Percentiles rank a stretch among this genome's conserved stretches.
These are phyloP conservation scores for Clarireedia homoeocarpa DNA, from an alignment of 2,329 filamentous ascomycete genomes.

Conservation along the genomic window DNA sequence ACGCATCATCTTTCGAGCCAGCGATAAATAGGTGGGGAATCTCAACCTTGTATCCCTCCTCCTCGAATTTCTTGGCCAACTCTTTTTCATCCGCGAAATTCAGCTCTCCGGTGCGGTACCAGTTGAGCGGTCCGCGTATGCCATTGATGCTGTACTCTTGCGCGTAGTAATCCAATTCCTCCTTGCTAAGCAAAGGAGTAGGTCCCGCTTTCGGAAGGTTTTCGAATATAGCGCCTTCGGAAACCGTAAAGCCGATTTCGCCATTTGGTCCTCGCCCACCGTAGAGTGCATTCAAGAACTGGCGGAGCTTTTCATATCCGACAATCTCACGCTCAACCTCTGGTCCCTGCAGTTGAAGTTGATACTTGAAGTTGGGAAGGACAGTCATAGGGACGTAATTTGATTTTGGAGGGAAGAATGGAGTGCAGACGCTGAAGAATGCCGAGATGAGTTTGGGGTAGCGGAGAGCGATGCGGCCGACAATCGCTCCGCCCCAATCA, in stretches of 20 bases:
- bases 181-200: constrained; percentile 52
- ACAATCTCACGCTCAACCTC: constrained; percentile 53
- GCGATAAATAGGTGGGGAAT: constrained; percentile 68
- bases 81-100: constrained; percentile 70
- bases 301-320: constrained; percentile 53
- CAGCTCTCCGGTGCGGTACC: constrained; percentile 69
- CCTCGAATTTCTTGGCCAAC: constrained; percentile 52
- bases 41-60: constrained; percentile 44
- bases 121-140: constrained; percentile 74
- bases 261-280: constrained; percentile 53
- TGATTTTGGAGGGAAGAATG: constrained; percentile 51
- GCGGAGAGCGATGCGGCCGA: constrained; percentile 68
- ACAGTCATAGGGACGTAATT: constrained; percentile 44
- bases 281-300: constrained; percentile 65
- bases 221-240: constrained; percentile 56
- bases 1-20: constrained; percentile 61
- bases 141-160: constrained; percentile 64
- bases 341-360: constrained; percentile 67
- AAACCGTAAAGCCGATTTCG: constrained; percentile 48
- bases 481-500: constrained; percentile 75
- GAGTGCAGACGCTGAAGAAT: constrained; percentile 75
- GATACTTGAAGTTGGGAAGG: constrained; percentile 71
- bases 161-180: constrained; percentile 73
- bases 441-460: constrained; percentile 64
- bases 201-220: constrained; percentile 49